Percentiles rank a stretch among this genome's conserved stretches.
These are phyloP conservation scores for Didymella glomerata DNA, from an alignment of 2,329 filamentous ascomycete species.

Conservation along the genomic window DNA sequence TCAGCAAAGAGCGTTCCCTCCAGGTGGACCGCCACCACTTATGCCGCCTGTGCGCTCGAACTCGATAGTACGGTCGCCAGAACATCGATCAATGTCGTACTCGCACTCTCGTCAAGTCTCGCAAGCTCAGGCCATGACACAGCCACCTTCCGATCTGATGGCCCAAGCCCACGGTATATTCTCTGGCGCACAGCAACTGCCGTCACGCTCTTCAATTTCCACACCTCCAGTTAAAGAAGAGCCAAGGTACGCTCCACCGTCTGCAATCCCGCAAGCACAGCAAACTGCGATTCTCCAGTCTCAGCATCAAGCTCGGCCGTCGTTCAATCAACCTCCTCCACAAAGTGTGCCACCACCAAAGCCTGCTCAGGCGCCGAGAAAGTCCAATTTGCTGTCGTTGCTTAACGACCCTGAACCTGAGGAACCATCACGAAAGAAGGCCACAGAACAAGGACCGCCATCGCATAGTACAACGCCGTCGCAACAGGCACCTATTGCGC, in stretches of 20 bases:
- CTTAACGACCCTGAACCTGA: constrained; percentile 52
- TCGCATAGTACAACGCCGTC: constrained; percentile 49
- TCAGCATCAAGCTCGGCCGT: constrained; percentile 34
- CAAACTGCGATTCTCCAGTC: constrained; percentile 32
- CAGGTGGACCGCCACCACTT: constrained; percentile 29
- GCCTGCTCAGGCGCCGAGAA: constrained; percentile 45
- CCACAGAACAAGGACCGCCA: constrained; percentile 41
- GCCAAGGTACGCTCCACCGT: constrained; percentile 37
- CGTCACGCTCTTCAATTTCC: constrained; percentile 34
- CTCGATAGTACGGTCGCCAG: constrained; percentile 41
- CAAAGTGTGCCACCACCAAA: constrained; percentile 35
- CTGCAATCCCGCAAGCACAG: constrained; percentile 31
- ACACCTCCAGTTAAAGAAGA: constrained; percentile 50
- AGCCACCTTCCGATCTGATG: constrained; percentile 33
- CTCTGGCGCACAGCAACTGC: constrained; percentile 33
- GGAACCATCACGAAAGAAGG: constrained; percentile 47
- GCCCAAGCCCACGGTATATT: constrained; percentile 31
- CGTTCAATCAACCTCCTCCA: constrained; percentile 30
- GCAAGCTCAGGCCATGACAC: constrained; percentile 36
- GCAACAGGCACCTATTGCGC: constrained; percentile 45
- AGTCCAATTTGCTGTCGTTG: constrained; percentile 50
- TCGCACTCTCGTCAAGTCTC: constrained; percentile 42
- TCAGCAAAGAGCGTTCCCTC: constrained; percentile 38
- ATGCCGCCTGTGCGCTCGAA: constrained; percentile 40
- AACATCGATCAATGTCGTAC: constrained; percentile 40